These are phyloP conservation scores for Kodamaea kakaduensis DNA, from an alignment of 805 yeast species.

Conservation along the genomic window DNA sequence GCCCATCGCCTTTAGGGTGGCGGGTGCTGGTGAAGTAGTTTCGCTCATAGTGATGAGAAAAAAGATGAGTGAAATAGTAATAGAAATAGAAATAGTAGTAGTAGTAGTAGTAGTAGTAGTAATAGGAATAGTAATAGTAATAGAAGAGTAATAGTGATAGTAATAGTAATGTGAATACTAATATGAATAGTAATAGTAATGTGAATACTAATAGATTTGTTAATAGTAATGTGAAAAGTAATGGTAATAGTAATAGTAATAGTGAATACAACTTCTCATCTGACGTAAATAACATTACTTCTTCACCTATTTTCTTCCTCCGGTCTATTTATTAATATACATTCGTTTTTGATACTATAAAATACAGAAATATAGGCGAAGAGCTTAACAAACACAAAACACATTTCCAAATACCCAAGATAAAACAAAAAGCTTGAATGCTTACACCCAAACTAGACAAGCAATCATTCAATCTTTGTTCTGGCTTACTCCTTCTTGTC, in stretches of 20 bases:
- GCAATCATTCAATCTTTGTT: conserved; percentile 1
- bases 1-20: conserved; percentile 48
- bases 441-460: too few species aligned
- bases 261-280: too few species aligned
- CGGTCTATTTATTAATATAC: conserved; percentile 6
- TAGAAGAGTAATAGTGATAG: too few species aligned
- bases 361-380: conserved; percentile 10
- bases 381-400: conserved; percentile 7
- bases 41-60: not conserved
- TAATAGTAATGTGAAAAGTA: too few species aligned
- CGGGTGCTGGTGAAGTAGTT: conserved; percentile 11
- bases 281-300: too few species aligned
- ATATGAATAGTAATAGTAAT: too few species aligned
- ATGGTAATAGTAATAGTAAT: too few species aligned
- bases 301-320: conserved; percentile 1
- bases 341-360: conserved; percentile 7
- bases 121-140: too few species aligned
- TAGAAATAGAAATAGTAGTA: too few species aligned
- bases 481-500: conserved; percentile 15
- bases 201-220: too few species aligned
- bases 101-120: too few species aligned
- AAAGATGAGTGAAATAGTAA: not conserved
- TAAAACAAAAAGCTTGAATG: not conserved
- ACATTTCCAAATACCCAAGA: conserved; percentile 4
- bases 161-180: too few species aligned